Evolutionary conservation across 2,329 filamentous ascomycete species (phyloP).

Genomic region (Lachnellula cervina): DNA sequence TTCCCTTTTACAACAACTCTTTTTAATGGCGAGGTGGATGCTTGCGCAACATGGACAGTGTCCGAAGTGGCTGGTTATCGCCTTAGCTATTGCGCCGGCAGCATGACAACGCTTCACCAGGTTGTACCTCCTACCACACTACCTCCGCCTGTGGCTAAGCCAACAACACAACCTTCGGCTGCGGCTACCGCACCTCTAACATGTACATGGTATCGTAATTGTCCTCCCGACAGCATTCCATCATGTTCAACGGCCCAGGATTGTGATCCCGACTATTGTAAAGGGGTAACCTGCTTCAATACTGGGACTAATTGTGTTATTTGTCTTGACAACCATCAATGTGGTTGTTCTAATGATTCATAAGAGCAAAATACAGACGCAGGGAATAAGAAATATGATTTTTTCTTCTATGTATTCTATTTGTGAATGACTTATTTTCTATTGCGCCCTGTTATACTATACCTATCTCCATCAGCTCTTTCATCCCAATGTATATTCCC

Average conservation of each 20-base stretch:
- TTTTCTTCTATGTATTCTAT: neutral
- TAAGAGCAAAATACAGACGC: neutral
- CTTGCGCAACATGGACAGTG: neutral
- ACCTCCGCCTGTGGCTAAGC: too few relatives aligned
- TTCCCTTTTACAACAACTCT: neutral
- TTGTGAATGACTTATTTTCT: neutral
- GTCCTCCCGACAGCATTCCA: too few relatives aligned
- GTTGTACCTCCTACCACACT: too few relatives aligned
- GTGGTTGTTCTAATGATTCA: too few relatives aligned
- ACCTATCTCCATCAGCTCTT: neutral
- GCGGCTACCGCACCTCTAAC: too few relatives aligned
- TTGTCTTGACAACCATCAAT: too few relatives aligned
- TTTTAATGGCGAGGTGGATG: neutral
- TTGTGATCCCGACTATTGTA: too few relatives aligned
- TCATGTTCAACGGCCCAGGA: too few relatives aligned
- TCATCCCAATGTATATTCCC: neutral
- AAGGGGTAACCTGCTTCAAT: too few relatives aligned
- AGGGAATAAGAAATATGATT: neutral
- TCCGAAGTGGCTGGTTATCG: neutral
- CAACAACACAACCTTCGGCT: too few relatives aligned
- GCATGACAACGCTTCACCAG: neutral
- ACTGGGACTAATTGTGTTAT: too few relatives aligned
- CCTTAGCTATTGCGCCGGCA: neutral
- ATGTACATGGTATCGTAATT: too few relatives aligned
- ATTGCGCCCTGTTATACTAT: neutral